Percentiles rank a stretch among this genome's conserved stretches.
These are phyloP conservation scores for Lantana camara DNA, from an alignment of 257 asterid genomes.

Conservation along the genomic window DNA sequence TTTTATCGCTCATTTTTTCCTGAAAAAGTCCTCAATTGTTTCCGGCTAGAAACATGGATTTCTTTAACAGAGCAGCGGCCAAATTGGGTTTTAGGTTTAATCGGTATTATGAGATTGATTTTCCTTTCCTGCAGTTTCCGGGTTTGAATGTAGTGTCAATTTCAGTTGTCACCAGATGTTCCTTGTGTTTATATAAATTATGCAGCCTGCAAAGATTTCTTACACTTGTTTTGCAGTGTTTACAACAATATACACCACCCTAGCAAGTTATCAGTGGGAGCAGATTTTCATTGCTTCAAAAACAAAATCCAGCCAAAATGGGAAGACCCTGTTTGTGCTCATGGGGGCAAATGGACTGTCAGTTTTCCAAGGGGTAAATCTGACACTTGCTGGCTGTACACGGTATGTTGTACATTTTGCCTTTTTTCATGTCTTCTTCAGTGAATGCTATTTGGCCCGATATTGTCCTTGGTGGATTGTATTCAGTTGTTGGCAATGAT, in stretches of 20 bases:
- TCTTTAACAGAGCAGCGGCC: background rate
- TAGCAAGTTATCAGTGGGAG: slow-evolving; percentile 71
- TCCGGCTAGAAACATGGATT: background rate
- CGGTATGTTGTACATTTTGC: slow-evolving; percentile 45
- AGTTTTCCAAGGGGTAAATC: slow-evolving; percentile 59
- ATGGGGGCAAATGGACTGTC: slow-evolving; percentile 92
- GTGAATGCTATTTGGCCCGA: background rate
- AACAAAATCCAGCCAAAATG: slow-evolving; percentile 83
- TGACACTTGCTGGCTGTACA: slow-evolving; percentile 81
- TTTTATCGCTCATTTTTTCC: background rate
- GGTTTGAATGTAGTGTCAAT: too few species aligned
- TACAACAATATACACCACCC: slow-evolving; percentile 80
- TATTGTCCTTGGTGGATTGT: slow-evolving; percentile 21
- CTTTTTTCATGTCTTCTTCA: slow-evolving; percentile 8
- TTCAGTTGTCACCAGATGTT: too few species aligned
- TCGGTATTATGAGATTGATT: background rate
- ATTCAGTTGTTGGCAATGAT: slow-evolving; percentile 89
- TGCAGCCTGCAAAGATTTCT: background rate
- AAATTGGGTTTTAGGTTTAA: background rate
- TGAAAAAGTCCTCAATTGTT: background rate
- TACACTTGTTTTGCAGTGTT: slow-evolving; percentile 52
- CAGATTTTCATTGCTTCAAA: slow-evolving; percentile 88
- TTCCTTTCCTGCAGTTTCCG: background rate
- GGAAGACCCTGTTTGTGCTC: slow-evolving; percentile 95
- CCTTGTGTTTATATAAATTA: slow-evolving; percentile 3